phyloP scores from a whole-genome alignment of 2,329 filamentous ascomycete genomes.

The Epichloe elymi region DNA sequence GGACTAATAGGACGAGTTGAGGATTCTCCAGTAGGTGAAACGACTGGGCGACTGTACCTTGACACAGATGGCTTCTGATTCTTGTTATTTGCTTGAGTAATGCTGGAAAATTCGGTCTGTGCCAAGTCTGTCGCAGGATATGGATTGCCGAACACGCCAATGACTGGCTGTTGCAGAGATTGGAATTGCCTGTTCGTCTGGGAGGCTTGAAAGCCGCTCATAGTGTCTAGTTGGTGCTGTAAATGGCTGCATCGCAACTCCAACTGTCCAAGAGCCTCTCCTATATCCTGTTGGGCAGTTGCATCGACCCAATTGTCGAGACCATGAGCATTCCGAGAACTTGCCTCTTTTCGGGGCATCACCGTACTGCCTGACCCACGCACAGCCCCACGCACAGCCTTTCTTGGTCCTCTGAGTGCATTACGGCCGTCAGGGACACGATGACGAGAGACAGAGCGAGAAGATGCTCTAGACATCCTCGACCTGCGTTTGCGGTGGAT shows the following conservation, averaged over 20 bases:
- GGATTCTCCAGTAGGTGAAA: neutral
- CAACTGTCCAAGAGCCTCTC: conserved; percentile 1
- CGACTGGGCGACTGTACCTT: neutral
- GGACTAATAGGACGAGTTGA: neutral
- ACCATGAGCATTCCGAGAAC: neutral
- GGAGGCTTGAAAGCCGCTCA: neutral
- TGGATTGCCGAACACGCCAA: neutral
- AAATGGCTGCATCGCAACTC: conserved; percentile 2
- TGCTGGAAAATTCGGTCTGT: neutral
- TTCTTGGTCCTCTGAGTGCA: too few relatives aligned
- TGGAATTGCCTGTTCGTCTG: neutral
- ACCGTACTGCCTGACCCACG: neutral
- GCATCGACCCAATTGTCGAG: neutral
- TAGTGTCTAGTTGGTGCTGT: conserved; percentile 1
- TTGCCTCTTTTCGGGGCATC: neutral
- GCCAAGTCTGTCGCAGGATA: neutral
- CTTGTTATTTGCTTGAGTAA: neutral
- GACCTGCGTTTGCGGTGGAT: neutral
- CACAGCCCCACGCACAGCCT: neutral
- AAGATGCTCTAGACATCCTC: neutral
- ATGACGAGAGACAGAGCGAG: neutral
- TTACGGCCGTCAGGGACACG: neutral
- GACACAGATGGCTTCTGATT: neutral
- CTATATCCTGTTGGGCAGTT: neutral
- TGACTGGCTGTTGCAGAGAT: neutral